Percentiles rank a stretch among this genome's conserved stretches.
Evolutionary conservation across 78 protist genomes (phyloP).

Genomic region (Kipferlia bialata): DNA sequence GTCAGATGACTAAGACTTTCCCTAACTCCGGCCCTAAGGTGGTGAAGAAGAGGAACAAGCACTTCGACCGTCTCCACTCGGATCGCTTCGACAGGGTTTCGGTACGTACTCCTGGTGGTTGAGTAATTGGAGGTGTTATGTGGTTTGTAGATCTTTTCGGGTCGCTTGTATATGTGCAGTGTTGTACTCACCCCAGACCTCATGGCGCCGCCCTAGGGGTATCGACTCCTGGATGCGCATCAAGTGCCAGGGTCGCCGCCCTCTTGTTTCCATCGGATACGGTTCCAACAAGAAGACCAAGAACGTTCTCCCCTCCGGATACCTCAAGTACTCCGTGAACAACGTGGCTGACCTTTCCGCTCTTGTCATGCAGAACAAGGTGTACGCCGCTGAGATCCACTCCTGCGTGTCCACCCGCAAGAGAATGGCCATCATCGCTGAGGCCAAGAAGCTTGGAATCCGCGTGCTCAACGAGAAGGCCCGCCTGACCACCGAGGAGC

Average conservation of each 20-base stretch:
- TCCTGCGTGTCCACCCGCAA: constrained; percentile 66
- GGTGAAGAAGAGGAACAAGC: constrained; percentile 73
- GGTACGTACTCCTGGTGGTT: not conserved
- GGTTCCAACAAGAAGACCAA: constrained; percentile 65
- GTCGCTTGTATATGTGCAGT: no score
- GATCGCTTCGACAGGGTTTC: constrained; percentile 60
- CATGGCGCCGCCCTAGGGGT: constrained; percentile 88
- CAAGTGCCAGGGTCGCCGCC: constrained; percentile 60
- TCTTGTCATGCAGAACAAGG: constrained; percentile 89
- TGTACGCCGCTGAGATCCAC: constrained; percentile 84
- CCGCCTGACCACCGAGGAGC: constrained; percentile 63
- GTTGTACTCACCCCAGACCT: constrained; percentile 19
- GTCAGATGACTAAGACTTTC: no score
- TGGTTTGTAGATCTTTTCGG: not conserved
- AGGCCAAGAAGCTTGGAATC: constrained; percentile 84
- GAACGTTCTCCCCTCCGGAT: constrained; percentile 72
- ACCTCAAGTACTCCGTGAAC: constrained; percentile 65
- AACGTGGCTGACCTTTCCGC: constrained; percentile 79
- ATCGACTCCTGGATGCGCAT: constrained; percentile 89
- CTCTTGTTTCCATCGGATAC: constrained; percentile 69
- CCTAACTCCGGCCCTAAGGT: no score
- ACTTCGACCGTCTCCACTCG: constrained; percentile 78
- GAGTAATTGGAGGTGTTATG: not conserved
- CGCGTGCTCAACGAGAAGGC: constrained; percentile 82
- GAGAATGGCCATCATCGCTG: constrained; percentile 71